These are phyloP conservation scores for Uncinocarpus reesii DNA, from an alignment of 2,329 filamentous ascomycete species.

Conservation along the genomic window DNA sequence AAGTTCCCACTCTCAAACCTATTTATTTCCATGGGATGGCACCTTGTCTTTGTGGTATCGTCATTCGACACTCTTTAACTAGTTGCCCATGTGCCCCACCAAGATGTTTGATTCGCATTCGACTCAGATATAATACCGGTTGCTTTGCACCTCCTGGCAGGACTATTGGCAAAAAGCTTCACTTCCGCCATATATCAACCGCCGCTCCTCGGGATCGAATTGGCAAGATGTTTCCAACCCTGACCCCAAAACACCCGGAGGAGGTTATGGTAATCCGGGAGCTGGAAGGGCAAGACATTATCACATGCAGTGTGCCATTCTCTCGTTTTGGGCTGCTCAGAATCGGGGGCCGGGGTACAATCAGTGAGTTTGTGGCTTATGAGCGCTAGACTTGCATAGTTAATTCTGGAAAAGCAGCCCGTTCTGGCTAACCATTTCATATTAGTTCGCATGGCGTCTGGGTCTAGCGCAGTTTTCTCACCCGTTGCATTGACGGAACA, in stretches of 20 bases:
- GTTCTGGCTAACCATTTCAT: slow-evolving; percentile 16
- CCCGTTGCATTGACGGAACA: slow-evolving; percentile 74
- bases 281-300: slow-evolving; percentile 59
- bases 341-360: slow-evolving; percentile 75
- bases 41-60: too few species aligned
- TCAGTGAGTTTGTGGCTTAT: slow-evolving; percentile 60
- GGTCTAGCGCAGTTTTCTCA: slow-evolving; percentile 78
- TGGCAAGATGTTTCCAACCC: slow-evolving; percentile 48
- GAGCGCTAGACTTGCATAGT: too few species aligned
- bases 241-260: slow-evolving; percentile 60
- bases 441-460: slow-evolving; percentile 71
- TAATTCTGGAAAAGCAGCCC: too few species aligned
- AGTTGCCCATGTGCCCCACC: slow-evolving; percentile 8
- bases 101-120: slow-evolving; percentile 13
- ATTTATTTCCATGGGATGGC: too few species aligned
- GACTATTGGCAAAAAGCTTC: neutral
- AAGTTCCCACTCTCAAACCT: too few species aligned
- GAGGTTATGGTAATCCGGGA: slow-evolving; percentile 85
- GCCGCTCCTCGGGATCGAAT: neutral
- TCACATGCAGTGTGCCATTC: slow-evolving; percentile 59
- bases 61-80: neutral
- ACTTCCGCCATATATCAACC: slow-evolving; percentile 1
- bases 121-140: slow-evolving; percentile 5
- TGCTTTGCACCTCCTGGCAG: neutral
- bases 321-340: slow-evolving; percentile 66